Conservation (phyloP, 2,329 filamentous ascomycete species). For the Metarhizium guizhouense region DNA sequence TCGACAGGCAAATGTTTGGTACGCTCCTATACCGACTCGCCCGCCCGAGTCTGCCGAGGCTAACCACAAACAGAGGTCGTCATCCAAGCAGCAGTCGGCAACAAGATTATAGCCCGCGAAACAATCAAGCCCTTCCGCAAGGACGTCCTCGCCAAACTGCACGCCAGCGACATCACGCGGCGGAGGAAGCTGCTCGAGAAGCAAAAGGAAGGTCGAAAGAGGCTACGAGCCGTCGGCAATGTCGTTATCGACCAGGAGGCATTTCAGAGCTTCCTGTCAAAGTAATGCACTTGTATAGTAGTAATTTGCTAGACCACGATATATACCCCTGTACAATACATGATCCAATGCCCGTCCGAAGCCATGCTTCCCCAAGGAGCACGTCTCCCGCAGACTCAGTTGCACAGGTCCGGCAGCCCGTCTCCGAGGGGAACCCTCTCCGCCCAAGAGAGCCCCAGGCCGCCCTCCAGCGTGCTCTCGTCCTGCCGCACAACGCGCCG, state of each 20-base stretch:
- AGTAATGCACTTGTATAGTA: constrained; percentile 33
- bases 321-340: constrained; percentile 5
- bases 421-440: constrained; percentile 28
- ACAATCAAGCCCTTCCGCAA: constrained; percentile 96
- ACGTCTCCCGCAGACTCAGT: constrained; percentile 1
- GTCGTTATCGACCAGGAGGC: constrained; percentile 94
- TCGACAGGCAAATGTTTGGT: constrained; percentile 88
- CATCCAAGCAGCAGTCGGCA: constrained; percentile 83
- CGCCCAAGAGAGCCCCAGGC: constrained; percentile 25
- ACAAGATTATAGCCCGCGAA: constrained; percentile 77
- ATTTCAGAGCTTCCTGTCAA: constrained; percentile 88
- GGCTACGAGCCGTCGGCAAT: constrained; percentile 74
- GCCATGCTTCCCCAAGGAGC: too few species aligned
- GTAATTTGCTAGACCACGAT: background rate
- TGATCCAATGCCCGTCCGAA: background rate
- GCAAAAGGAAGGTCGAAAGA: constrained; percentile 92
- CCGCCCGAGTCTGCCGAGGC: background rate
- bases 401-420: constrained; percentile 25
- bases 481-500: constrained; percentile 33
- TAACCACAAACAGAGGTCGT: constrained; percentile 57
- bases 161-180: constrained; percentile 78
- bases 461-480: constrained; percentile 26
- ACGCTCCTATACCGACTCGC: constrained; percentile 9
- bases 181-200: constrained; percentile 85
- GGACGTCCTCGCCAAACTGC: constrained; percentile 86